A percentile compares a stretch with the other conserved stretches of the same genome.
Conservation (phyloP, 805 yeast genomes). For the Schwanniomyces sp. region DNA sequence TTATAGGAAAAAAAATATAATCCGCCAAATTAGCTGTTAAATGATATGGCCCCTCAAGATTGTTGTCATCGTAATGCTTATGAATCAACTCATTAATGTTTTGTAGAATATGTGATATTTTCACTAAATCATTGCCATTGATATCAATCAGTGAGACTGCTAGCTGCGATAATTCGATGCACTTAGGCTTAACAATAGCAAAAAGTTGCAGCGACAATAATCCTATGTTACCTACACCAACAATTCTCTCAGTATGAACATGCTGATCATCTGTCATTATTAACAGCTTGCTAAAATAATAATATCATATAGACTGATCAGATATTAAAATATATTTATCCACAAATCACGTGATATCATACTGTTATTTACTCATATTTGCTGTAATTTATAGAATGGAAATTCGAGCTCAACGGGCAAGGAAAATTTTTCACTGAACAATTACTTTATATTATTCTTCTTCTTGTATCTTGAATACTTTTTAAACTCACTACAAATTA, state of each 20-base stretch:
- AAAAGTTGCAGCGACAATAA: slow-evolving; percentile 27
- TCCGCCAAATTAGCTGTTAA: slow-evolving; percentile 36
- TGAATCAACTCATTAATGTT: slow-evolving; percentile 11
- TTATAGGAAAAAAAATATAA: slow-evolving; percentile 40
- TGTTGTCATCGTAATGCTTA: slow-evolving; percentile 8
- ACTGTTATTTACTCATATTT: not conserved
- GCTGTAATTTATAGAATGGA: not conserved
- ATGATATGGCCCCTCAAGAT: slow-evolving; percentile 12
- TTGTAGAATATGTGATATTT: slow-evolving; percentile 9
- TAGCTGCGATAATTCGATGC: slow-evolving; percentile 26
- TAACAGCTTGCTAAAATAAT: not conserved
- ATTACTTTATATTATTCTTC: not conserved
- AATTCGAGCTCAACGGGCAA: not conserved
- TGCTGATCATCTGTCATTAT: not conserved
- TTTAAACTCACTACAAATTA: not conserved
- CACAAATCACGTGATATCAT: not conserved
- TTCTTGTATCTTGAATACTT: not conserved
- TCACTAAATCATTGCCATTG: slow-evolving; percentile 7
- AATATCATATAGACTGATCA: not conserved
- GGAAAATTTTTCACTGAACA: not conserved
- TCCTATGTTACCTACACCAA: not conserved
- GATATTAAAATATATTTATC: not conserved
- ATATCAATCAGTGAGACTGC: slow-evolving; percentile 13
- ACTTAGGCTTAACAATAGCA: slow-evolving; percentile 25
- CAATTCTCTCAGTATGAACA: not conserved